A percentile compares a stretch with the other conserved stretches of the same genome.
Conservation (phyloP, 75 land plant genomes). For the Chamaecyparis obtusa region DNA sequence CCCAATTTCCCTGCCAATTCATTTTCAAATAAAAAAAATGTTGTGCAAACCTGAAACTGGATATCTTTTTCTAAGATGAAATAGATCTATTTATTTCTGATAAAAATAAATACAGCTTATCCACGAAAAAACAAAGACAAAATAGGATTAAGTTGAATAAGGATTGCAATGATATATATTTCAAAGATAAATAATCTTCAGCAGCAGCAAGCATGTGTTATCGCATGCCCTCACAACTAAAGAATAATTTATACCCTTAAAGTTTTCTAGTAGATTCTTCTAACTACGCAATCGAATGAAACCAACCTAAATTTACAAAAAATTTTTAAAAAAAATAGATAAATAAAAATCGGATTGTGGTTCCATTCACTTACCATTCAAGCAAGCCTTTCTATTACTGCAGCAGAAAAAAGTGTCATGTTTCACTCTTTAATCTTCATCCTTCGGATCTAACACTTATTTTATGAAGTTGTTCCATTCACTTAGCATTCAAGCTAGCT, state of each 20-base stretch:
- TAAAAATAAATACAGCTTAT: too few relatives aligned
- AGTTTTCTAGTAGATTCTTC: neutral
- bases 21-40: neutral
- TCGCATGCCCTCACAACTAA: neutral
- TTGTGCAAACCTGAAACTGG: neutral
- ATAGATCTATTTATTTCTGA: too few relatives aligned
- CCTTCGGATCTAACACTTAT: neutral
- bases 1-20: neutral
- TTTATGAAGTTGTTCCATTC: too few relatives aligned
- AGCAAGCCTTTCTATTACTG: neutral
- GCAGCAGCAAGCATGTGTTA: neutral
- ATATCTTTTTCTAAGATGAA: neutral
- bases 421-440: neutral
- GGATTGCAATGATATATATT: neutral
- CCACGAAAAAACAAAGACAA: too few relatives aligned
- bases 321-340: neutral
- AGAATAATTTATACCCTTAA: neutral
- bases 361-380: neutral
- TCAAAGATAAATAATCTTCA: neutral
- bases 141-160: neutral
- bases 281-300: neutral
- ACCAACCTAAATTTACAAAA: neutral
- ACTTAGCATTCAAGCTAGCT: too few relatives aligned
- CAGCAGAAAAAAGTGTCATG: neutral
- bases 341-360: neutral